phyloP scores from a whole-genome alignment of 23 red algal genomes.

The Agarophyton chilense region DNA sequence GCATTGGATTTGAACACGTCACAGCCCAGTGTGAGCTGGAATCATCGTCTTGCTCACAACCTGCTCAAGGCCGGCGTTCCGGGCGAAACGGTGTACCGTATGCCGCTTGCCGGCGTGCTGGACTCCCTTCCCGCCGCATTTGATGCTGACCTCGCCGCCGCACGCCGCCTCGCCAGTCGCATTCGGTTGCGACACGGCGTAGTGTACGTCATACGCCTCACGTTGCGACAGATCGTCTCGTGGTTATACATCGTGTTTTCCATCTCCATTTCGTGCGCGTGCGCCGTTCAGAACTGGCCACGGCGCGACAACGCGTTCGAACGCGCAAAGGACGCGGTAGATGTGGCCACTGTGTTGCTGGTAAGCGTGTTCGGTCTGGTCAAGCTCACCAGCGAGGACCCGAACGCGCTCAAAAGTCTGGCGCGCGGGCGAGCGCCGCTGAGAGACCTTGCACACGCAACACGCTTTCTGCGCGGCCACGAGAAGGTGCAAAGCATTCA shows the following conservation, averaged over 20 bases:
- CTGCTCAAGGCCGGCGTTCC: neutral
- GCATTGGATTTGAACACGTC: neutral
- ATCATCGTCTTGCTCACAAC: neutral
- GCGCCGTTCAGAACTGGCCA: neutral
- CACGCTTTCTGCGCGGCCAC: neutral
- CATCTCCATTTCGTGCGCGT: neutral
- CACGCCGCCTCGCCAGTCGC: neutral
- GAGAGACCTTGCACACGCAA: neutral
- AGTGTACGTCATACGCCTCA: neutral
- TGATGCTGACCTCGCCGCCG: neutral
- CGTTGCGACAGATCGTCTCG: neutral
- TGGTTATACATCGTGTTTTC: neutral
- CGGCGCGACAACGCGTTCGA: constrained; percentile 40
- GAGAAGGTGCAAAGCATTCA: neutral
- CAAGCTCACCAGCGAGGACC: constrained; percentile 56
- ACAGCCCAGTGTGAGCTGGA: neutral
- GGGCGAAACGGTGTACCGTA: neutral
- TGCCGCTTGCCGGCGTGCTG: neutral
- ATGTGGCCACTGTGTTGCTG: neutral
- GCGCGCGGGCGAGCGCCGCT: neutral
- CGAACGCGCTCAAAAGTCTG: constrained; percentile 16
- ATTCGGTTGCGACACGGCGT: neutral
- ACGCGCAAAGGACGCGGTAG: neutral
- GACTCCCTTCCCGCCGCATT: neutral
- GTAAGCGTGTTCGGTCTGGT: constrained; percentile 46